These are phyloP conservation scores for Cyclotella cryptica DNA, from an alignment of 108 stramenopile genomes.

Conservation along the genomic window DNA sequence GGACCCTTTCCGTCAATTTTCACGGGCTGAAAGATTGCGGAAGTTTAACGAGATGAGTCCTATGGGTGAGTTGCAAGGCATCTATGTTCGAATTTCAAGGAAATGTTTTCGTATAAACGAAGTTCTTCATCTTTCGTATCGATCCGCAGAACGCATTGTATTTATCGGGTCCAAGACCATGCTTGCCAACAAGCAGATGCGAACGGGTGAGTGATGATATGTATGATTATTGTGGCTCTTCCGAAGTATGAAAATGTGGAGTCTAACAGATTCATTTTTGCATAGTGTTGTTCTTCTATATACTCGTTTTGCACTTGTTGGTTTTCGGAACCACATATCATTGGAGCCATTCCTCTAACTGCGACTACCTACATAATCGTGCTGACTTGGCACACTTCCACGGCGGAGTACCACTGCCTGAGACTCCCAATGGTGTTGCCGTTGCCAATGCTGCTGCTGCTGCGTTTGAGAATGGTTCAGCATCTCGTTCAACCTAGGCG, in stretches of 20 bases:
- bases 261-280: neutral
- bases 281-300: constrained; percentile 81
- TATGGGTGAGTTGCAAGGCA: constrained; percentile 36
- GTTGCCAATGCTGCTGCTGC: constrained; percentile 11
- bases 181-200: constrained; percentile 87
- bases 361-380: constrained; percentile 40
- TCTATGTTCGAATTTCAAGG: neutral
- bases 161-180: constrained; percentile 83
- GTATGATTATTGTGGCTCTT: neutral
- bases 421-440: constrained; percentile 17
- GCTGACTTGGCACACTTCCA: constrained; percentile 48
- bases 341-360: constrained; percentile 72
- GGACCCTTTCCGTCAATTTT: constrained; percentile 91
- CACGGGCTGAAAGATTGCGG: constrained; percentile 80
- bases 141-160: constrained; percentile 68
- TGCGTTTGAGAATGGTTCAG: constrained; percentile 14
- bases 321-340: constrained; percentile 89
- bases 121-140: neutral
- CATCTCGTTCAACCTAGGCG: neutral
- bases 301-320: constrained; percentile 79
- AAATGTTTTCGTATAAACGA: neutral
- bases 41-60: constrained; percentile 91
- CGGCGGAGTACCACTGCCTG: constrained; percentile 46
- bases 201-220: constrained; percentile 44
- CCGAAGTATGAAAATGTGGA: neutral